Evolutionary conservation across 345 rosid genomes (phyloP), one percentile per base, ranked within the genome.

Genomic region (Euphorbia pulcherrima): DNA sequence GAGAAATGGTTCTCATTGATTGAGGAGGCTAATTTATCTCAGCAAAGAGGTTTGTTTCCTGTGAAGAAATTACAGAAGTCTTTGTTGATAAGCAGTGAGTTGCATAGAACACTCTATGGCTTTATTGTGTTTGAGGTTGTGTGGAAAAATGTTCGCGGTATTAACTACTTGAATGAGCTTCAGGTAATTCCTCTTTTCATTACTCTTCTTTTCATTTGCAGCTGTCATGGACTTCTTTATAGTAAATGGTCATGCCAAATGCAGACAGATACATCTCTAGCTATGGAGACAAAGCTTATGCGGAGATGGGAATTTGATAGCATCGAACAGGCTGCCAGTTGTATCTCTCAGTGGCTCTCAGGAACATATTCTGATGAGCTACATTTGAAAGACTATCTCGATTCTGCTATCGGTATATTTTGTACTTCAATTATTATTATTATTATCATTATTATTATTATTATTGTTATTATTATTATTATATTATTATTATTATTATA

Each of bases 301-400:
- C 86, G 60, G 74, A 86, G 98, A 82, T 95, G 98, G 99, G 99
- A 95, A 75, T 95, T 95, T 75, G 98, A 92, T 66, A 86, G 99
- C 76, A 83, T 92, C 51, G 48, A 77, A 40, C 97, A 95, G 73
- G 99, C 97, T 52, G 84, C 75, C 58, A 75, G 69, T 50, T 83
- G 77, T 67, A 78, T 86, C 63, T 72, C 87, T 58, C 84, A 79
- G 54, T 95, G 99, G 98, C 92, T 95, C 84, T 88, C 86, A 0
- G 98, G 98, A 71, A 79, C 91, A 50, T 37, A 23, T 57, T 68
- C 75, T 13, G 97, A 95, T 51, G 73, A 61, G 75, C 81, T 48
- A 62, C 80, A 55, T 69, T 75, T 95, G 79, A 82, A 70, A 74
- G 83, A 82, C 64, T 82, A 83, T 79, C 80, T 95, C 64, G 81